Evolutionary conservation across 345 rosid species (phyloP), one percentile per base, ranked within the genome.

Genomic region (Gynandropsis gynandra): DNA sequence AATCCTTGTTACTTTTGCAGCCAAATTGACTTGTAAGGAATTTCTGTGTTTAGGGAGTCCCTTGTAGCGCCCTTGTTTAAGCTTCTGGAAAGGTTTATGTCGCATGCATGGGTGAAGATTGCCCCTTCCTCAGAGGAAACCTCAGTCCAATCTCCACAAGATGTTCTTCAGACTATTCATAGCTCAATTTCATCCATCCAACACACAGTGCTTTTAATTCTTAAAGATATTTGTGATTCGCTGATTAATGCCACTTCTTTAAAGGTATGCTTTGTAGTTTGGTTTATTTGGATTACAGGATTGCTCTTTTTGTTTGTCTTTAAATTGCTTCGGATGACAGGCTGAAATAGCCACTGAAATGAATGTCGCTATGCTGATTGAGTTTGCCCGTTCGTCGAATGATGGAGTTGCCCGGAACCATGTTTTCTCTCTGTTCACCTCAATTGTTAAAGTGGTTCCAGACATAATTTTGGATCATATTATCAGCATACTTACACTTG

Each of bases 21-120:
- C 57, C 18, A 18, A 36, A 10, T 58, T 44, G 35, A 52, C 41
- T 9, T n/a, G 13, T 16, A 59, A 35, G 56, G 51, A 48, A 45
- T 50, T 58, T 4, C 35, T 48, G 51, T 54, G 40, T 43, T 59
- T 50, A 92, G 98, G 93, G 86, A 74, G 51, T 68, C 46, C 52
- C 81, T 87, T 18, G 40, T 92, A 59, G 82, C 78, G 35, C 80
- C 93, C 42, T 72, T 92, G 63, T 81, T 87, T 68, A 76, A 75
- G 74, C 79, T 92, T 72, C 81, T 92, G 10, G 70, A 67, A 46
- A 76, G 70, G 62, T 56, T 65, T 3, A 72, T 75, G 66, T 77
- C 74, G 0, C 53, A 72, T 54, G 84, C 76, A 50, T 77, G 80
- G 83, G 42, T 61, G 16, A 54, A 31, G 19, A 51, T 42, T 48